Evolutionary conservation across 2,329 filamentous ascomycete species (phyloP).

Genomic region (Pseudogymnoascus pannorum): DNA sequence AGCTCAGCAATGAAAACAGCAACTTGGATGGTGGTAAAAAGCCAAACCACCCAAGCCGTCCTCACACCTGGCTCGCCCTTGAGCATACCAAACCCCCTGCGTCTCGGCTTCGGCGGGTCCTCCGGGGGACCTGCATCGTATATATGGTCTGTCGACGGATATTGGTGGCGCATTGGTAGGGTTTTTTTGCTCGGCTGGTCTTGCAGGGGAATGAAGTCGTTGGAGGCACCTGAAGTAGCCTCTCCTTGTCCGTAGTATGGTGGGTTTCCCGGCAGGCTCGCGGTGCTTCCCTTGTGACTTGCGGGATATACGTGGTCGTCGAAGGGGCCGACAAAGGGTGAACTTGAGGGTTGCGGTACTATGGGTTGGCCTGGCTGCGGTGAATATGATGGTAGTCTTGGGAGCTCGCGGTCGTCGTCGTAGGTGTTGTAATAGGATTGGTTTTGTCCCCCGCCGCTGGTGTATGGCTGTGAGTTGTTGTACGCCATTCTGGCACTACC

Average conservation of each 20-base stretch:
- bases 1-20: constrained; percentile 85
- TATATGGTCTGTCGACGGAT: constrained; percentile 46
- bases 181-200: constrained; percentile 36
- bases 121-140: constrained; percentile 46
- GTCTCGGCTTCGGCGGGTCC: constrained; percentile 26
- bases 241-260: constrained; percentile 46
- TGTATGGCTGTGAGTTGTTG: constrained; percentile 11
- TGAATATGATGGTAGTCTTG: constrained; percentile 8
- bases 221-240: constrained; percentile 28
- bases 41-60: constrained; percentile 75
- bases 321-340: constrained; percentile 60
- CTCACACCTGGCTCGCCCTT: constrained; percentile 17
- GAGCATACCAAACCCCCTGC: constrained; percentile 52
- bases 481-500: neutral
- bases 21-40: constrained; percentile 68
- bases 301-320: constrained; percentile 58
- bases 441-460: constrained; percentile 11
- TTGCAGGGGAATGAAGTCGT: constrained; percentile 52
- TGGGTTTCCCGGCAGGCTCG: constrained; percentile 36
- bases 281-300: neutral
- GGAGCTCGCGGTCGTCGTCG: constrained; percentile 8
- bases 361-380: constrained; percentile 20
- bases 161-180: constrained; percentile 24
- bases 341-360: constrained; percentile 29
- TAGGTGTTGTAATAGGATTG: constrained; percentile 16